Evolutionary conservation across 495 filamentous ascomycete species (phyloP).

Genomic region (Friedmanniomyces simplex): DNA sequence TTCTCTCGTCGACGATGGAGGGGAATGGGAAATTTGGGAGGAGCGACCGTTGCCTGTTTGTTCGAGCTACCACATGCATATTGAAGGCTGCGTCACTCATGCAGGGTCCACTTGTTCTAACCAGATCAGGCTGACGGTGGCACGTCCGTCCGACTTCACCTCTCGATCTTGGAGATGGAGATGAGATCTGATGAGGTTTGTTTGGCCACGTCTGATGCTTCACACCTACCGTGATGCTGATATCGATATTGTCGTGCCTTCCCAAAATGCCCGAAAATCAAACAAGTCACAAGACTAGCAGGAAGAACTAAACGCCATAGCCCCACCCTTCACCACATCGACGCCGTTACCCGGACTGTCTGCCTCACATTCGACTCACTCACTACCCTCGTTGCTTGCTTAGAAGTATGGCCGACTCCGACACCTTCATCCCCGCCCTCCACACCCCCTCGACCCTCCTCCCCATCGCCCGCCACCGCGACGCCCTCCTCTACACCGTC

Average conservation of each 20-base stretch:
- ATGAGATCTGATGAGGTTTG: too few relatives aligned
- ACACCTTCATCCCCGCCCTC: slow-evolving; percentile 23
- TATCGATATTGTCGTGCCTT: too few relatives aligned
- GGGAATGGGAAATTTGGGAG: neutral
- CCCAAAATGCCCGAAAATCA: too few relatives aligned
- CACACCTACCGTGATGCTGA: too few relatives aligned
- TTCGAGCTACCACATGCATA: neutral
- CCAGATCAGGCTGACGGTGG: neutral
- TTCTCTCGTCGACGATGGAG: neutral
- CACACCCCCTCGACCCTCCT: slow-evolving; percentile 34
- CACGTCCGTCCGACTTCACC: neutral
- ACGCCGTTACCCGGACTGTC: too few relatives aligned
- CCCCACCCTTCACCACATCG: too few relatives aligned
- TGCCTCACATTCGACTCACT: too few relatives aligned
- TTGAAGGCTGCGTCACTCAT: neutral
- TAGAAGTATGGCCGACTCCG: slow-evolving; percentile 19
- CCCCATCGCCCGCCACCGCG: slow-evolving; percentile 34
- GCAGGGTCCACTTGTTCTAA: neutral
- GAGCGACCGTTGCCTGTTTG: neutral
- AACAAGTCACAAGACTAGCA: too few relatives aligned
- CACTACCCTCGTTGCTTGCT: too few relatives aligned
- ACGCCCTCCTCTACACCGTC: slow-evolving; percentile 33
- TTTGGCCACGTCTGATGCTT: too few relatives aligned
- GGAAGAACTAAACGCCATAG: too few relatives aligned
- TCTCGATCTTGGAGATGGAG: neutral